phyloP scores from a whole-genome alignment of 2,329 filamentous ascomycete genomes.

The Botrytis sinoallii region DNA sequence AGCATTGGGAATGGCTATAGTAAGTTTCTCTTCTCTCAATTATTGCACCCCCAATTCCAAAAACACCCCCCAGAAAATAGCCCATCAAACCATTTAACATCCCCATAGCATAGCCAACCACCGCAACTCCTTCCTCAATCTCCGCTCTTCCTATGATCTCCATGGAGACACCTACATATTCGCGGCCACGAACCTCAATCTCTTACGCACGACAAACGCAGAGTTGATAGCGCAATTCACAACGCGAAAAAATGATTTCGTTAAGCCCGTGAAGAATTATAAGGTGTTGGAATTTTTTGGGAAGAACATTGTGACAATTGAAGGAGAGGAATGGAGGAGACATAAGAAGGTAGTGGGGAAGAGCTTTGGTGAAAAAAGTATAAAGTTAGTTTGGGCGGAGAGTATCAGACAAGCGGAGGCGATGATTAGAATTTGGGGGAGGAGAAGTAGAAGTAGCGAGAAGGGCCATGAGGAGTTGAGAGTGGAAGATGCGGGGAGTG shows the following conservation, averaged over 20 bases:
- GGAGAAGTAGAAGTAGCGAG: constrained; percentile 41
- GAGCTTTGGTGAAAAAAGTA: constrained; percentile 46
- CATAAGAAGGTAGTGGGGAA: constrained; percentile 37
- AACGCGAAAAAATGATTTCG: constrained; percentile 33
- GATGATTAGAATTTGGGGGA: constrained; percentile 46
- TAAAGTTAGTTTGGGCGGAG: constrained; percentile 44
- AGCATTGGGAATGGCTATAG: constrained; percentile 27
- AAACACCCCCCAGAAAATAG: background rate
- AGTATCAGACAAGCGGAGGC: constrained; percentile 46
- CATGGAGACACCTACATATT: constrained; percentile 34
- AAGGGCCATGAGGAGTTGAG: constrained; percentile 29
- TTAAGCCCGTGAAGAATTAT: constrained; percentile 35
- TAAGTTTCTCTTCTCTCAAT: constrained; percentile 7
- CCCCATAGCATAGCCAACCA: constrained; percentile 24
- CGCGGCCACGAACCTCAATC: constrained; percentile 25
- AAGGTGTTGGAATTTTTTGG: constrained; percentile 37
- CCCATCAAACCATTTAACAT: constrained; percentile 9
- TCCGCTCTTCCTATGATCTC: constrained; percentile 20
- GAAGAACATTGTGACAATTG: constrained; percentile 34
- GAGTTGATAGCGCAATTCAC: constrained; percentile 33
- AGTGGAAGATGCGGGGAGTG: constrained; percentile 42
- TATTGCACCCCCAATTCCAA: background rate
- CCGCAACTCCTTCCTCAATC: constrained; percentile 23
- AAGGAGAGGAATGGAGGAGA: constrained; percentile 37
- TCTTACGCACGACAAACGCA: constrained; percentile 33